Conservation (phyloP, 345 rosid species). For the Anacardium occidentale region DNA sequence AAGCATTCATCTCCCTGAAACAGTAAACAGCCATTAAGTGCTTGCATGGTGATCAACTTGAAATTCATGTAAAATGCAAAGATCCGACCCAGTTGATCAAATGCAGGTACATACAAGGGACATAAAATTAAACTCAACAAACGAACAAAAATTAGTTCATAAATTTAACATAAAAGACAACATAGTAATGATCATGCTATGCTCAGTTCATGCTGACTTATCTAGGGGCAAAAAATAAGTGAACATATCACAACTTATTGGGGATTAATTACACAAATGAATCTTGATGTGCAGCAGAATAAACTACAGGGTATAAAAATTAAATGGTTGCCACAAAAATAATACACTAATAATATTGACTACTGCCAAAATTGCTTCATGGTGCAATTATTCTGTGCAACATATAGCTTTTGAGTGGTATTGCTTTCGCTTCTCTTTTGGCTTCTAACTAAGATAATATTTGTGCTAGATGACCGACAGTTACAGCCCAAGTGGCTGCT, state of each 20-base stretch:
- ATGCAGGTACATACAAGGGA: too few relatives aligned
- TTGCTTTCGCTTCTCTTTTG: constrained; percentile 15
- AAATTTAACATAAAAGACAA: too few relatives aligned
- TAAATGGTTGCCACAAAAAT: constrained; percentile 7
- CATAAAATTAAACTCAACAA: too few relatives aligned
- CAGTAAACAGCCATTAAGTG: too few relatives aligned
- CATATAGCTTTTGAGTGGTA: constrained; percentile 4
- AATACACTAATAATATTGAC: neutral
- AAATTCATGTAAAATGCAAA: too few relatives aligned
- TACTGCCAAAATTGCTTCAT: constrained; percentile 18
- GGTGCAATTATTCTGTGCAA: constrained; percentile 13
- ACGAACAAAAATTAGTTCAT: too few relatives aligned
- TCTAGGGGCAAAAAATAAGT: neutral
- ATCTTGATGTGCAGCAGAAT: constrained; percentile 10
- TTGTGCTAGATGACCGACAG: neutral
- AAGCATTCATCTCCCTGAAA: too few relatives aligned
- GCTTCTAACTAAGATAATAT: constrained; percentile 8
- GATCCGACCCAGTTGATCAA: too few relatives aligned
- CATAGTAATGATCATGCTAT: neutral
- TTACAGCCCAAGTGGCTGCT: neutral
- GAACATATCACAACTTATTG: constrained; percentile 15
- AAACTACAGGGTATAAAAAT: constrained; percentile 9
- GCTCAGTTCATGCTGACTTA: neutral
- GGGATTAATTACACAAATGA: constrained; percentile 11
- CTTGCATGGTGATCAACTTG: too few relatives aligned